Percentiles rank a stretch among this genome's conserved stretches.
phyloP scores from a whole-genome alignment of 192 early-diverging fungal species.

The Backusella sp. region DNA sequence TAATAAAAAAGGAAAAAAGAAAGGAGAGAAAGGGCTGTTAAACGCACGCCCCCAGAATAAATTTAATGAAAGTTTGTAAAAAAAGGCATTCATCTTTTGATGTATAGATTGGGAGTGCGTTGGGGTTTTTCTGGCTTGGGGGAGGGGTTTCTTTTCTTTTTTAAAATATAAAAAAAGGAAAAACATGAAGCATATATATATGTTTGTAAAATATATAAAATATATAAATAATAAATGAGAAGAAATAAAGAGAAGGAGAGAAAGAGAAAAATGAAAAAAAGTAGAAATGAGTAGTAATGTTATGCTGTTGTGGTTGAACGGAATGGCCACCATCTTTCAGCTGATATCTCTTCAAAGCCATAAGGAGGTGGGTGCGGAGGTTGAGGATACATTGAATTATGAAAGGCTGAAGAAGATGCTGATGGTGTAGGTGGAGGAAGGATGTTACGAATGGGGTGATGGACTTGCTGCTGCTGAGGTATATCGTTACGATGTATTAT shows the following conservation, averaged over 20 bases:
- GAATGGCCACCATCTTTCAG: slow-evolving; percentile 12
- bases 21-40: not conserved
- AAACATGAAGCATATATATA: not conserved
- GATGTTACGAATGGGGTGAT: not conserved
- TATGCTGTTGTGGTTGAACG: slow-evolving; percentile 16
- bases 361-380: slow-evolving; percentile 3
- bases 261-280: not conserved
- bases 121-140: not conserved
- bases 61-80: not conserved
- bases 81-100: not conserved
- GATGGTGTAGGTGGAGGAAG: slow-evolving; percentile 10
- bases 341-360: slow-evolving; percentile 2
- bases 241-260: not conserved
- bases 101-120: not conserved
- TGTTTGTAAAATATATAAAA: not conserved
- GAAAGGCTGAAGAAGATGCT: not conserved
- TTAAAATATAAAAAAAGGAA: not conserved
- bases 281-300: not conserved
- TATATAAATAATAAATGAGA: not conserved
- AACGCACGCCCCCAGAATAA: not conserved
- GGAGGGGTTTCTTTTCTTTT: not conserved
- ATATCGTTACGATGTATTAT: not conserved
- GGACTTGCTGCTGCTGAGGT: not conserved
- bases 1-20: not conserved
- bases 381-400: slow-evolving; percentile 2